Base-by-base conservation (phyloP, 805 yeast species). In the Metschnikowia anglica region DNA sequence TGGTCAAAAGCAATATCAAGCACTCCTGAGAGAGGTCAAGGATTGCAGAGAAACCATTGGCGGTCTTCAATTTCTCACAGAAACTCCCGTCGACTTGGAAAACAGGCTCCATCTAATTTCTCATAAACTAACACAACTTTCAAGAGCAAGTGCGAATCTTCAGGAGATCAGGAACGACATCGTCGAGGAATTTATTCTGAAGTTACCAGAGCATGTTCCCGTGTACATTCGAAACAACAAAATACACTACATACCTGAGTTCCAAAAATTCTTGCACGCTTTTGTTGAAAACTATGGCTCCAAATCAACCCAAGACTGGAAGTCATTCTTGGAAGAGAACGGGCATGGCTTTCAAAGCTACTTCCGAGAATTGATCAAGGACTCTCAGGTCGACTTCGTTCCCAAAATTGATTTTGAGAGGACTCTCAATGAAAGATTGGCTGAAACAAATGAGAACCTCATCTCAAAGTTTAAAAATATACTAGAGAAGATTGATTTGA, bases 231-330 rank as follows among this genome's bases (percentile, higher is more conserved):
- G 61, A 37, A 53, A 69, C 39, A 52, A 54, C 10, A 63, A 65
- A 37, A 55, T 70, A n/a, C 72, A 66, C 40, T 64, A 62, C 35
- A 43, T 61, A 3, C 73, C 74, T 0, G 72, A 68, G 43, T 70
- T 70, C 45, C 68, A 63, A 28, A 60, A 62, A 33, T 67, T 59
- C 43, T 50, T 69, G 37, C 59, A 55, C 41, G 53, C 56, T 25
- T 66, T 68, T 36, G 47, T 68, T 16, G 70, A 64, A n/a, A 59
- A 54, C 16, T 58, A 58, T 37, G 30, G 39, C 29, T 47, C 54
- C 12, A 50, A 20, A 2, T 4, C 37, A 48, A n/a, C 47, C 34
- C 29, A 30, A 20, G 38, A 32, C 35, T 66, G 69, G 71, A 53
- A 52, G 1, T 31, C 44, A 2, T 64, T 64, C 34, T 24, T 66